Percentiles rank a stretch among this genome's conserved stretches.
phyloP scores from a whole-genome alignment of 192 early-diverging fungal species.

The Geosiphon pyriformis region DNA sequence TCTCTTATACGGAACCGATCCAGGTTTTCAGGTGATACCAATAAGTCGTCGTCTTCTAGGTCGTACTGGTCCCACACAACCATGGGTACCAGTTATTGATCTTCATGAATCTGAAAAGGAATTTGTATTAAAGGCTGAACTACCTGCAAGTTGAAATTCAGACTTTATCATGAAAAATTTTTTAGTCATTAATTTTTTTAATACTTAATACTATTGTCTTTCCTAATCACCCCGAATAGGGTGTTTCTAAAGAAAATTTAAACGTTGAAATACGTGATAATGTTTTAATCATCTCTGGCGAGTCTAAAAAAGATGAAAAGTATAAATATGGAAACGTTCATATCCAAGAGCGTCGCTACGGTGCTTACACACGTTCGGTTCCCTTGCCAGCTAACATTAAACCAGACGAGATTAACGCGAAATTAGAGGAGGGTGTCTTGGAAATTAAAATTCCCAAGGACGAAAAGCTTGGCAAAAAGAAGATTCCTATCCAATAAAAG shows the following conservation, averaged over 20 bases:
- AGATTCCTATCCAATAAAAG: slow-evolving; percentile 40
- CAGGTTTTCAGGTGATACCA: no score
- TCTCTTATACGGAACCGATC: no score
- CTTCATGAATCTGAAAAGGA: slow-evolving; percentile 13
- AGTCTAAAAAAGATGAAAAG: slow-evolving; percentile 31
- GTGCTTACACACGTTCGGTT: slow-evolving; percentile 43
- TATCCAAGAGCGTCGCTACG: slow-evolving; percentile 45
- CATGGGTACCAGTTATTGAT: background rate
- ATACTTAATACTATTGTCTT: background rate
- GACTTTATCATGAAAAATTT: no score
- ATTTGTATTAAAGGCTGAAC: background rate
- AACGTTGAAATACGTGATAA: slow-evolving; percentile 44
- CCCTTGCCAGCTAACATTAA: slow-evolving; percentile 43
- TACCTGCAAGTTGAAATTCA: slow-evolving; percentile 10
- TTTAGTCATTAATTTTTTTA: background rate
- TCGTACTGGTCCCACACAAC: background rate
- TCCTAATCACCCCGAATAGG: slow-evolving; percentile 12
- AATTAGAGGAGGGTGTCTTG: slow-evolving; percentile 53
- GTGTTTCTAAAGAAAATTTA: slow-evolving; percentile 50
- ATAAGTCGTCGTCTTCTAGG: no score
- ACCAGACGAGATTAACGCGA: slow-evolving; percentile 42
- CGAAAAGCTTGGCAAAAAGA: slow-evolving; percentile 32
- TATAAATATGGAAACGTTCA: slow-evolving; percentile 36
- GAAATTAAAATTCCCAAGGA: slow-evolving; percentile 41
- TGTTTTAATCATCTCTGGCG: slow-evolving; percentile 42